phyloP scores from a whole-genome alignment of 768 basidiomycete genomes.

The Tricholoma matsutake region DNA sequence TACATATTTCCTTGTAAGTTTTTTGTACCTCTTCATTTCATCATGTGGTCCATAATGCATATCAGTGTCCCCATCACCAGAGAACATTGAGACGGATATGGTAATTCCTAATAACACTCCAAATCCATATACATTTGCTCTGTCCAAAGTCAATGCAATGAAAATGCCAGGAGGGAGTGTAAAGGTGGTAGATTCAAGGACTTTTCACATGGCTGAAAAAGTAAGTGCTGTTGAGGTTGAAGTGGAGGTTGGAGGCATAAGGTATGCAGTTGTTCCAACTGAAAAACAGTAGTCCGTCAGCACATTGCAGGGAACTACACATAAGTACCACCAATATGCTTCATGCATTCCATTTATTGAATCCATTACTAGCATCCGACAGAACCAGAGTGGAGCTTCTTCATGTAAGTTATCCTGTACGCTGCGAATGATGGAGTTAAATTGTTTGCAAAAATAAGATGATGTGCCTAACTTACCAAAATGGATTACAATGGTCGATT shows the following conservation, averaged over 20 bases:
- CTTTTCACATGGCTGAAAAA: constrained; percentile 50
- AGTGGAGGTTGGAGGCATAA: constrained; percentile 59
- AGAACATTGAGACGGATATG: constrained; percentile 41
- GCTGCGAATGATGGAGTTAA: constrained; percentile 17
- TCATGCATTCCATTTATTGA: background rate
- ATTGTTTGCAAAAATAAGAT: constrained; percentile 22
- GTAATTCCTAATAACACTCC: constrained; percentile 44
- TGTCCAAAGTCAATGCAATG: constrained; percentile 45
- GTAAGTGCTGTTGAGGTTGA: constrained; percentile 56
- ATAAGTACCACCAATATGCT: constrained; percentile 27
- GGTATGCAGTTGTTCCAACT: constrained; percentile 33
- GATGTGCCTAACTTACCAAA: background rate
- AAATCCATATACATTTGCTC: constrained; percentile 50
- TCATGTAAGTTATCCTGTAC: constrained; percentile 43
- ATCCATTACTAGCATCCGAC: constrained; percentile 64
- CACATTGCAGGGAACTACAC: constrained; percentile 43
- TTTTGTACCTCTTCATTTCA: too few species aligned
- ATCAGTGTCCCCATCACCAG: constrained; percentile 33
- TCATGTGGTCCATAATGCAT: background rate
- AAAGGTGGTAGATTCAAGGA: constrained; percentile 55
- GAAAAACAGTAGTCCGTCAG: background rate
- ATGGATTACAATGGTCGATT: constrained; percentile 18
- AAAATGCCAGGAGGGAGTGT: constrained; percentile 43
- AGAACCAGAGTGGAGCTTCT: constrained; percentile 63
- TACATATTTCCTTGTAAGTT: constrained; percentile 47